These are phyloP conservation scores for Millerago galiae DNA, from an alignment of 805 yeast species.

Conservation along the genomic window DNA sequence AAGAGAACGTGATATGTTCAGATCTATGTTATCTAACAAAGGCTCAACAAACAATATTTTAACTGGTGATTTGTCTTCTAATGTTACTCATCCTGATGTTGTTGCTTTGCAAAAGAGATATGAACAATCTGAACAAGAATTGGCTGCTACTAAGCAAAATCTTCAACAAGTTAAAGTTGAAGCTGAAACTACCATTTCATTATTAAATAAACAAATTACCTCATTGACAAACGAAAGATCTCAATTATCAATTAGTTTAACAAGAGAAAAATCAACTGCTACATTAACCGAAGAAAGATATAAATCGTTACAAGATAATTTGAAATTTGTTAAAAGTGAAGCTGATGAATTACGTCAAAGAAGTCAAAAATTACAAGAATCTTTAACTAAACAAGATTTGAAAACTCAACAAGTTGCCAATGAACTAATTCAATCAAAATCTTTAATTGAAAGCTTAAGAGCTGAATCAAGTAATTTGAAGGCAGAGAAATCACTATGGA, in stretches of 20 bases:
- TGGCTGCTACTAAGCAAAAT: slow-evolving; percentile 12
- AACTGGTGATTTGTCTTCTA: slow-evolving; percentile 12
- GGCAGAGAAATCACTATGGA: slow-evolving; percentile 50
- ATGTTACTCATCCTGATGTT: slow-evolving; percentile 5
- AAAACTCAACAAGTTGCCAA: slow-evolving; percentile 42
- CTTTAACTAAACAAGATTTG: slow-evolving; percentile 39
- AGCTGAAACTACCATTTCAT: slow-evolving; percentile 38
- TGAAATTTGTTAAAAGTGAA: slow-evolving; percentile 38
- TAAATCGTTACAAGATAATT: slow-evolving; percentile 33
- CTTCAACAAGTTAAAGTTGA: slow-evolving; percentile 27
- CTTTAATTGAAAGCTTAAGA: slow-evolving; percentile 36
- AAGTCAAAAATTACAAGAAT: slow-evolving; percentile 34
- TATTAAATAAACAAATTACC: slow-evolving; percentile 42
- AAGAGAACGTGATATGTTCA: slow-evolving; percentile 67
- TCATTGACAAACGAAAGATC: slow-evolving; percentile 36
- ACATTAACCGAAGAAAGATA: slow-evolving; percentile 49
- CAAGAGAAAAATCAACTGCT: slow-evolving; percentile 48
- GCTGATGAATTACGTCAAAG: slow-evolving; percentile 37
- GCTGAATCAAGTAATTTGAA: slow-evolving; percentile 41
- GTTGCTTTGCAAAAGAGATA: slow-evolving; percentile 11
- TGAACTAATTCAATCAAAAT: slow-evolving; percentile 49
- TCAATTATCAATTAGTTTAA: slow-evolving; percentile 40
- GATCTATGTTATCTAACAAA: slow-evolving; percentile 26
- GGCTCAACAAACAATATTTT: slow-evolving; percentile 11
- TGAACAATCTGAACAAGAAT: slow-evolving; percentile 12